Base-by-base conservation (phyloP, 768 basidiomycete genomes). In the Harrya chromipes region DNA sequence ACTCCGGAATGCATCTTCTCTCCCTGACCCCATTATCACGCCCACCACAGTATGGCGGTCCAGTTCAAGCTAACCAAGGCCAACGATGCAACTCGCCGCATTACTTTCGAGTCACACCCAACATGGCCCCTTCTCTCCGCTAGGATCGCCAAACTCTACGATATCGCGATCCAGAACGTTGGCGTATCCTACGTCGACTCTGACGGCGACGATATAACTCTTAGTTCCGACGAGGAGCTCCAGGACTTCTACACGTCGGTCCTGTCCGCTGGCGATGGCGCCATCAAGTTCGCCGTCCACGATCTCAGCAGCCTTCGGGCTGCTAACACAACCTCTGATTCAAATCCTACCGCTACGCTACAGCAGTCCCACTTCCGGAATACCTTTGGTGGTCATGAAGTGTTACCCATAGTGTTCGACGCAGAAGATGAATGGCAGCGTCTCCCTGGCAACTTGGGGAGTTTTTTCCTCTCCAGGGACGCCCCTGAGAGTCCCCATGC, bases 201-300 rank as follows among this genome's bases (percentile, higher is more conserved):
- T 27, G 88, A 91, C 60, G 77, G 79, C 34, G 90, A 91, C 60
- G 80, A 84, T 52, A 81, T 92, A 53, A 90, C 88, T 11, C 72
- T 90, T 49, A 87, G 80, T 66, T 81, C 88, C 4, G 75, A 88
- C 47, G 83, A 83, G 29, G 90, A 92, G 65, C 78, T 91, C n/a
- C 75, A 77, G 47, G 87, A 90, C 50, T 87, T 78, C 62, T 90
- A 85, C 62, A 59, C 62, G 24, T 69, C 71, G 7, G 58, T 70
- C 50, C 49, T 59, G 38, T 62, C 62, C 13, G 20, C 34, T 21
- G 26, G n/a, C 10, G 33, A 31, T 2, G 40, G 71, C 19, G 50
- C 68, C 21, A 70, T 84, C 68, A 86, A 81, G 67, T 80, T 92
- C 57, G 68, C 67, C 17, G 81, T 91, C 19, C 74, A 78, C 59